Conservation (phyloP, 495 filamentous ascomycete species). For the Penicillium coffeae region DNA sequence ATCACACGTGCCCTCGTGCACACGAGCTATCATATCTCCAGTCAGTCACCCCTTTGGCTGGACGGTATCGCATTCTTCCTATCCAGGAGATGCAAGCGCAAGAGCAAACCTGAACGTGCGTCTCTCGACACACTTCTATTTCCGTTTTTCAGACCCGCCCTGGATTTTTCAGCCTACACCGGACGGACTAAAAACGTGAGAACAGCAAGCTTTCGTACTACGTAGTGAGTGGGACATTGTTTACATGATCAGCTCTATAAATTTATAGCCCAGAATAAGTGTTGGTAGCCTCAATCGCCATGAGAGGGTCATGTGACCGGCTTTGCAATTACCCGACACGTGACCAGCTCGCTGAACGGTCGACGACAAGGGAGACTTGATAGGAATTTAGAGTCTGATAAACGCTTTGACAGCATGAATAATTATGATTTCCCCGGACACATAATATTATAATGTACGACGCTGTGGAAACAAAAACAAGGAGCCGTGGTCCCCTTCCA, state of each 20-base stretch:
- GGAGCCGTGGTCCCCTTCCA: not conserved
- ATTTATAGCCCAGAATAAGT: not conserved
- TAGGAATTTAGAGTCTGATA: not conserved
- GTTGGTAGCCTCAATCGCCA: not conserved
- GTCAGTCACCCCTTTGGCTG: slow-evolving; percentile 24
- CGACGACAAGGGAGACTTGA: not conserved
- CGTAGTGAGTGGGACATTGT: too few species aligned
- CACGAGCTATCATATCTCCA: slow-evolving; percentile 37
- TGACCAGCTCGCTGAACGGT: not conserved
- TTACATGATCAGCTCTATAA: too few species aligned
- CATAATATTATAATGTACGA: slow-evolving; percentile 1
- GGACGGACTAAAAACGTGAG: slow-evolving; percentile 53
- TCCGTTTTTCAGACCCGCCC: slow-evolving; percentile 49
- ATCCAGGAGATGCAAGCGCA: slow-evolving; percentile 34
- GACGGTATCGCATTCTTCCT: slow-evolving; percentile 21
- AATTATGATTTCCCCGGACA: too few species aligned
- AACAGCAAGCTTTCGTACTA: too few species aligned
- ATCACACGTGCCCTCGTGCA: slow-evolving; percentile 41
- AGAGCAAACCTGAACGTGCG: slow-evolving; percentile 40
- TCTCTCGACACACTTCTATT: slow-evolving; percentile 39
- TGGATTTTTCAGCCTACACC: slow-evolving; percentile 44
- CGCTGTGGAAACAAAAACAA: not conserved
- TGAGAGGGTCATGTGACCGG: slow-evolving; percentile 16
- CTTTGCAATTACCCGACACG: slow-evolving; percentile 9
- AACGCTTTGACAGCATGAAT: too few species aligned